Conservation (phyloP, 108 stramenopile genomes). For the Hondaea fermentalgiana region DNA sequence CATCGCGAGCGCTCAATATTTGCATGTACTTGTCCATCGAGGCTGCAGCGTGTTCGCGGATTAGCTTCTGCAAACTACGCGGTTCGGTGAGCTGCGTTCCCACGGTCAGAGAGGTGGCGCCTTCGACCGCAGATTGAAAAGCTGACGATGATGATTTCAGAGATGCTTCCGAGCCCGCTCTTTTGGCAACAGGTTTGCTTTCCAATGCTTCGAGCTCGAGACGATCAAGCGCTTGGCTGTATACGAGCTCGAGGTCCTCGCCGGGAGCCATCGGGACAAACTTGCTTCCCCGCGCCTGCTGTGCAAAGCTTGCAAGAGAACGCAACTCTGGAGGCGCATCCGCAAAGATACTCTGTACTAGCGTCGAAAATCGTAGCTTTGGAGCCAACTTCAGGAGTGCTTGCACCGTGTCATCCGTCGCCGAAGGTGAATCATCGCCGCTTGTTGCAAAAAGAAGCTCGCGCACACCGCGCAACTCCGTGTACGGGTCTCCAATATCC, state of each 20-base stretch:
- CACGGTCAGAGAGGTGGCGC: neutral
- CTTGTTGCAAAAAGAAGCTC: neutral
- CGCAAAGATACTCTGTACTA: neutral
- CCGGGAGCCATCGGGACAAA: neutral
- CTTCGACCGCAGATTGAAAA: neutral
- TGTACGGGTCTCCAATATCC: neutral
- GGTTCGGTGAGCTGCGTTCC: neutral
- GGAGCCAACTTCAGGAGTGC: neutral
- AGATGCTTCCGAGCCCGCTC: neutral
- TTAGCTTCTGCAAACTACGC: neutral
- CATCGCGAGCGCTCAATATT: neutral
- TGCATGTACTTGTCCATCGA: neutral
- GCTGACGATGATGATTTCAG: neutral
- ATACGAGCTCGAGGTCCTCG: neutral
- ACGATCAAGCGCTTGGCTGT: neutral
- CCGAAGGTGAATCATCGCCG: neutral
- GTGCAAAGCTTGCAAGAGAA: neutral
- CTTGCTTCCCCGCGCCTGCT: neutral
- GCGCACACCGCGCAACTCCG: neutral
- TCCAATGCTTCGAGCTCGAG: neutral
- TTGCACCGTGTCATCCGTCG: neutral
- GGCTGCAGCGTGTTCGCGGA: neutral
- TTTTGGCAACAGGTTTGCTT: neutral
- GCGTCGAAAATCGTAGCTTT: neutral
- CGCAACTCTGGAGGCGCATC: neutral